These are phyloP conservation scores for Delitschia confertaspora DNA, from an alignment of 495 filamentous ascomycete species.

Conservation along the genomic window DNA sequence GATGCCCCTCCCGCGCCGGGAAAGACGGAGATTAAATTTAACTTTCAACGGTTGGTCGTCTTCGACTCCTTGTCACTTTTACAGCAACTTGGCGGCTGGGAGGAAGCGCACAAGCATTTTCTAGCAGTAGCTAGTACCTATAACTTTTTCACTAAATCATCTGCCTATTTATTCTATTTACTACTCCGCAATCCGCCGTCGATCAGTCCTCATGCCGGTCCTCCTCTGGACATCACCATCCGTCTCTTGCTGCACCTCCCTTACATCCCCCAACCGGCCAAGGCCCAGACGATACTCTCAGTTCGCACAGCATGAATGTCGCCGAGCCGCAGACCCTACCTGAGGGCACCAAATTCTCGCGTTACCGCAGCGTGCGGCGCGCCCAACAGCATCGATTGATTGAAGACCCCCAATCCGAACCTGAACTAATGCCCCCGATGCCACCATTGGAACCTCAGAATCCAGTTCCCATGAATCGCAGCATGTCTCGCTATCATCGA, in stretches of 20 bases:
- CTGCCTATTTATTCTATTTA: too few species aligned
- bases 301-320: constrained; percentile 25
- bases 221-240: background rate
- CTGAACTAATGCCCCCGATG: constrained; percentile 5
- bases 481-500: constrained; percentile 34
- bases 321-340: constrained; percentile 5
- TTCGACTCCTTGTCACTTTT: too few species aligned
- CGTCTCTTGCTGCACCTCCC: constrained; percentile 1
- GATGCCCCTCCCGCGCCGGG: too few species aligned
- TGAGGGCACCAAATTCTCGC: constrained; percentile 28
- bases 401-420: constrained; percentile 3
- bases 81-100: too few species aligned
- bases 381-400: constrained; percentile 8
- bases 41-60: too few species aligned
- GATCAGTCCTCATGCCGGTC: constrained; percentile 1
- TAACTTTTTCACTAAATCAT: too few species aligned
- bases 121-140: too few species aligned
- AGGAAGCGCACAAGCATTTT: too few species aligned
- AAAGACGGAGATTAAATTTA: too few species aligned
- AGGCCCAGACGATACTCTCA: constrained; percentile 1
- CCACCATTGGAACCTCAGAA: constrained; percentile 13
- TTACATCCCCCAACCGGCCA: too few species aligned
- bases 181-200: too few species aligned
- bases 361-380: constrained; percentile 32
- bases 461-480: constrained; percentile 25